phyloP scores from a whole-genome alignment of 2,329 filamentous ascomycete species.

The Neofusicoccum laricinum region DNA sequence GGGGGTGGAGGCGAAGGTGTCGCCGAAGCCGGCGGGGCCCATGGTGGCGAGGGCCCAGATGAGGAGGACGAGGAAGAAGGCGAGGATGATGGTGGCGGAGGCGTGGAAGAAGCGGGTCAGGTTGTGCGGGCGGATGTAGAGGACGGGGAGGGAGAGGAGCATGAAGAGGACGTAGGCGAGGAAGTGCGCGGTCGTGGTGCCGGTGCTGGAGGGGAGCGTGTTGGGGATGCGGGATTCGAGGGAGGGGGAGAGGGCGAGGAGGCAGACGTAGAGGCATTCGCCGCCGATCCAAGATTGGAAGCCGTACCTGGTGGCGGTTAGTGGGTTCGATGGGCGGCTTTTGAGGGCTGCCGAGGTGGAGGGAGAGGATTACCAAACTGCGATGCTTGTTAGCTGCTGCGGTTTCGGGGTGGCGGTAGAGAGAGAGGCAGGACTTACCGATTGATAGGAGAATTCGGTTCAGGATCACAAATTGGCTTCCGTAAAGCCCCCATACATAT shows the following conservation, averaged over 20 bases:
- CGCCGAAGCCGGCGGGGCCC: constrained; percentile 31
- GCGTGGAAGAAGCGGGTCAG: constrained; percentile 34
- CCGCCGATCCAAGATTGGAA: constrained; percentile 34
- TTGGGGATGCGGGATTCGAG: constrained; percentile 26
- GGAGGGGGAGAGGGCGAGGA: constrained; percentile 33
- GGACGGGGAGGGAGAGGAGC: constrained; percentile 38
- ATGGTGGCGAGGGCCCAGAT: constrained; percentile 36
- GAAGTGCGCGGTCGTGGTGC: constrained; percentile 36
- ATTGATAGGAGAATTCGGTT: constrained; percentile 38
- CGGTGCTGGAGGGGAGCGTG: constrained; percentile 32
- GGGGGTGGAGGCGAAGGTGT: constrained; percentile 22
- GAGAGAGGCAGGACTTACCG: no score
- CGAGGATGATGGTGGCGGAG: constrained; percentile 32
- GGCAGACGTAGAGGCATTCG: constrained; percentile 31
- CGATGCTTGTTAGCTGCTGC: no score
- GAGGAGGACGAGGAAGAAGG: constrained; percentile 27
- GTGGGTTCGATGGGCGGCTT: no score
- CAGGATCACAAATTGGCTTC: constrained; percentile 39
- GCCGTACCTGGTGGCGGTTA: constrained; percentile 35
- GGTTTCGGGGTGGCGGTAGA: no score
- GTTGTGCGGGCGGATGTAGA: constrained; percentile 41
- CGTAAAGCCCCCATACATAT: constrained; percentile 43
- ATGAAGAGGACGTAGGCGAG: constrained; percentile 38
- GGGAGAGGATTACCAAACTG: no score
- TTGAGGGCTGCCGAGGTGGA: no score